Conservation (phyloP, 192 early-diverging fungal species). For the Coemansia sp. region DNA sequence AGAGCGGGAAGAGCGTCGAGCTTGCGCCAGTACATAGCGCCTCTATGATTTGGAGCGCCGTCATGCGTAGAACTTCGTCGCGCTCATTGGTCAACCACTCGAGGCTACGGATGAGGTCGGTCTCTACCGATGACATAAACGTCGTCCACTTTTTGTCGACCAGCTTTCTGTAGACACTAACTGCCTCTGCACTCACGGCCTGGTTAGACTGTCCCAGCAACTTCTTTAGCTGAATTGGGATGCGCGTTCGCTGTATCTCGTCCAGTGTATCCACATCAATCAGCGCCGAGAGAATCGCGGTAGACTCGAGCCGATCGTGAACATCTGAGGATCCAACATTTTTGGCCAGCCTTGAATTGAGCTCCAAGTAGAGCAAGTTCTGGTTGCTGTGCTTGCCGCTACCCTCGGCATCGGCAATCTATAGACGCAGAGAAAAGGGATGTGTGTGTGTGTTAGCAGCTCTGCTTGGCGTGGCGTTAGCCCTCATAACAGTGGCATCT, state of each 20-base stretch:
- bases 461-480: not conserved
- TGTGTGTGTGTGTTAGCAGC: not conserved
- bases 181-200: slow-evolving; percentile 26
- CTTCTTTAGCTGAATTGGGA: slow-evolving; percentile 19
- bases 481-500: not conserved
- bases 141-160: slow-evolving; percentile 20
- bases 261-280: slow-evolving; percentile 22
- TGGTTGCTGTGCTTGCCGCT: slow-evolving; percentile 25
- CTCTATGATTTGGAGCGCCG: slow-evolving; percentile 30
- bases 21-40: slow-evolving; percentile 44
- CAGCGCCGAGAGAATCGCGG: slow-evolving; percentile 23
- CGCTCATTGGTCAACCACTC: slow-evolving; percentile 31
- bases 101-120: slow-evolving; percentile 23
- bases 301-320: slow-evolving; percentile 27
- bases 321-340: slow-evolving; percentile 7
- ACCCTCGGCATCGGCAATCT: slow-evolving; percentile 27
- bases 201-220: slow-evolving; percentile 12
- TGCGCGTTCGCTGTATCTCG: slow-evolving; percentile 29
- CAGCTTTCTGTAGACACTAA: slow-evolving; percentile 21
- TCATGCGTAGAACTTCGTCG: slow-evolving; percentile 23
- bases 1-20: slow-evolving; percentile 80
- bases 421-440: not conserved
- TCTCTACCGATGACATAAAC: slow-evolving; percentile 17
- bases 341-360: slow-evolving; percentile 13
- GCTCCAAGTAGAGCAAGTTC: slow-evolving; percentile 26